These are phyloP conservation scores for Macrophomina tecta DNA, from an alignment of 2,329 filamentous ascomycete genomes.

Conservation along the genomic window DNA sequence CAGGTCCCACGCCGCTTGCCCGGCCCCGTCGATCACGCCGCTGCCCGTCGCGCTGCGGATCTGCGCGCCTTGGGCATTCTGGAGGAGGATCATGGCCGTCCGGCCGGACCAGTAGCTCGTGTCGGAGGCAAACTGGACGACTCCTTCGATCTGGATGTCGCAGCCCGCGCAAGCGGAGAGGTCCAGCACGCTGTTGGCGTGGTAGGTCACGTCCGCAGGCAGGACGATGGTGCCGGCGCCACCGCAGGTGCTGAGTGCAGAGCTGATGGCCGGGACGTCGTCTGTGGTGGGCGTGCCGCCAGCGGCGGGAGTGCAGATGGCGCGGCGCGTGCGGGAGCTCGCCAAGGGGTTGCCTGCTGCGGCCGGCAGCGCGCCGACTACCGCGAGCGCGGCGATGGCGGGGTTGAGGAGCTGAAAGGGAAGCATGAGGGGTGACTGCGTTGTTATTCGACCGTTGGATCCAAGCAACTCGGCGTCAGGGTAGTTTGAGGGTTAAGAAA, in stretches of 20 bases:
- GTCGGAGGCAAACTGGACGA: slow-evolving; percentile 48
- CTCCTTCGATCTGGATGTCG: slow-evolving; percentile 55
- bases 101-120: slow-evolving; percentile 52
- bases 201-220: slow-evolving; percentile 50
- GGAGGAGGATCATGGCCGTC: slow-evolving; percentile 48
- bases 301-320: slow-evolving; percentile 43
- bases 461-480: too few relatives aligned
- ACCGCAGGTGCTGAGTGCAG: slow-evolving; percentile 51
- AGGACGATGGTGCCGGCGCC: slow-evolving; percentile 54
- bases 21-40: slow-evolving; percentile 56
- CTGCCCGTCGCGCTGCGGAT: slow-evolving; percentile 49
- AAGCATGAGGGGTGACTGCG: too few relatives aligned
- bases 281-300: slow-evolving; percentile 43
- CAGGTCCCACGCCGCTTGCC: slow-evolving; percentile 50
- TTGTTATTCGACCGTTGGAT: too few relatives aligned
- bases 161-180: slow-evolving; percentile 52
- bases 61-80: slow-evolving; percentile 46
- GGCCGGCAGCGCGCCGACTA: slow-evolving; percentile 33
- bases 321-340: slow-evolving; percentile 19
- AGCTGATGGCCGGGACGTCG: slow-evolving; percentile 52
- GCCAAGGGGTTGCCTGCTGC: slow-evolving; percentile 38
- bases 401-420: not conserved
- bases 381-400: slow-evolving; percentile 8
- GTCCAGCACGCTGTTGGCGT: slow-evolving; percentile 51
- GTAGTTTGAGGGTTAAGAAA: too few relatives aligned